phyloP scores from a whole-genome alignment of 306 rosid genomes.

The Boehmeria nivea region DNA sequence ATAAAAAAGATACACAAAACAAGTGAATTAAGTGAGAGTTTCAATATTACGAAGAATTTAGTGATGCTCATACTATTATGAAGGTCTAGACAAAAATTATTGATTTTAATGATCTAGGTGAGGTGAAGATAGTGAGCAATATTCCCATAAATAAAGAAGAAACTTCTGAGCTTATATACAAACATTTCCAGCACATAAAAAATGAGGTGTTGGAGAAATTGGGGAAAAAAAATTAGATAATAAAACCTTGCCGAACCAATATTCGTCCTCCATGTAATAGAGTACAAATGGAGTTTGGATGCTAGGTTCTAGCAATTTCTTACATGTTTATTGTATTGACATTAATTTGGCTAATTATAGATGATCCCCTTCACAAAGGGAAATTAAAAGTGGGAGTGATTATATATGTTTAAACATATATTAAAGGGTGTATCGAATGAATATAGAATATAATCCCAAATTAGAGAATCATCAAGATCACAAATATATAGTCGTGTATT shows the following conservation, averaged over 20 bases:
- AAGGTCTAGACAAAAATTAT: background rate
- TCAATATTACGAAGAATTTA: background rate
- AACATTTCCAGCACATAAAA: background rate
- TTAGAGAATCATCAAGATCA: background rate
- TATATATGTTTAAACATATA: background rate
- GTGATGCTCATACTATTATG: background rate
- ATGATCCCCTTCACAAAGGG: background rate
- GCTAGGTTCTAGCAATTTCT: background rate
- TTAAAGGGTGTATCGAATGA: background rate
- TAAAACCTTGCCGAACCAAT: background rate
- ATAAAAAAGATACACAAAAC: too few species aligned
- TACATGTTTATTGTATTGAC: background rate
- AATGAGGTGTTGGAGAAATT: background rate
- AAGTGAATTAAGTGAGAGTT: background rate
- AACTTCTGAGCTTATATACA: background rate
- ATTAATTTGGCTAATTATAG: background rate
- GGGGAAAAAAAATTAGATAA: background rate
- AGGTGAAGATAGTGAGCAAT: conserved; percentile 2
- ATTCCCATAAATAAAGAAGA: background rate
- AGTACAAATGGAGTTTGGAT: background rate
- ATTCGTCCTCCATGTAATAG: conserved; percentile 4
- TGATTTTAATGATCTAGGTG: background rate
- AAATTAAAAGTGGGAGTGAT: background rate
- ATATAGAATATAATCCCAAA: too few species aligned
- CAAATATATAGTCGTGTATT: background rate